Conservation (phyloP, 2,329 filamentous ascomycete species). For the Diaporthe vaccinii region DNA sequence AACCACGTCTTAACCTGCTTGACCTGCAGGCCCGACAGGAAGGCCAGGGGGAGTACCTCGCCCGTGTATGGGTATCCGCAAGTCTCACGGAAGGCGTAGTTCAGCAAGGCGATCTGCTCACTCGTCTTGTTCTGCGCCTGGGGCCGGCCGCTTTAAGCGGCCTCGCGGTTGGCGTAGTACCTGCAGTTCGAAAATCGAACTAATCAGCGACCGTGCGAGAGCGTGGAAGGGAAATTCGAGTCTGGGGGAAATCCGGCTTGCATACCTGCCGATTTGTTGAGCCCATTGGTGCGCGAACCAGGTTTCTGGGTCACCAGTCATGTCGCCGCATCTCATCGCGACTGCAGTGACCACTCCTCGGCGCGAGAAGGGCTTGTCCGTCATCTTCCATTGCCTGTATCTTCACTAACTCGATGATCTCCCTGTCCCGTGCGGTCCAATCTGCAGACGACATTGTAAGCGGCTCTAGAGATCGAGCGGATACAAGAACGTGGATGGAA, state of each 20-base stretch:
- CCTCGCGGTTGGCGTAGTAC: neutral
- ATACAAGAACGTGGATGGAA: no score
- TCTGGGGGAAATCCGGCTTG: neutral
- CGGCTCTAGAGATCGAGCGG: no score
- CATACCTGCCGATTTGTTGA: conserved; percentile 1
- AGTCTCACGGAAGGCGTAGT: neutral
- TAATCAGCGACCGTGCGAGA: neutral
- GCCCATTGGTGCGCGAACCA: neutral
- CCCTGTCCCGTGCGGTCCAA: neutral
- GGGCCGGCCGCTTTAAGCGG: neutral
- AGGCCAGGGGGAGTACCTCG: neutral
- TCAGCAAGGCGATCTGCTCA: neutral
- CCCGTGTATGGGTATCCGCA: neutral
- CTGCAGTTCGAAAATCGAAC: neutral
- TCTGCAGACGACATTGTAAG: neutral
- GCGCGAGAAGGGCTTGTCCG: neutral
- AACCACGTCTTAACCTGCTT: neutral
- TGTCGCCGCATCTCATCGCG: neutral
- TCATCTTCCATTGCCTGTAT: neutral
- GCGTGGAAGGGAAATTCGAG: neutral
- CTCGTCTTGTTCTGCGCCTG: neutral
- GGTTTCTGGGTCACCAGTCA: neutral
- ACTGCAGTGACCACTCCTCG: neutral
- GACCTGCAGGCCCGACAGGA: neutral
- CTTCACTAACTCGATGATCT: neutral